Evolutionary conservation across 2,329 filamentous ascomycete genomes (phyloP), one percentile per base, ranked within the genome.

Genomic region (Aureobasidium sp.): DNA sequence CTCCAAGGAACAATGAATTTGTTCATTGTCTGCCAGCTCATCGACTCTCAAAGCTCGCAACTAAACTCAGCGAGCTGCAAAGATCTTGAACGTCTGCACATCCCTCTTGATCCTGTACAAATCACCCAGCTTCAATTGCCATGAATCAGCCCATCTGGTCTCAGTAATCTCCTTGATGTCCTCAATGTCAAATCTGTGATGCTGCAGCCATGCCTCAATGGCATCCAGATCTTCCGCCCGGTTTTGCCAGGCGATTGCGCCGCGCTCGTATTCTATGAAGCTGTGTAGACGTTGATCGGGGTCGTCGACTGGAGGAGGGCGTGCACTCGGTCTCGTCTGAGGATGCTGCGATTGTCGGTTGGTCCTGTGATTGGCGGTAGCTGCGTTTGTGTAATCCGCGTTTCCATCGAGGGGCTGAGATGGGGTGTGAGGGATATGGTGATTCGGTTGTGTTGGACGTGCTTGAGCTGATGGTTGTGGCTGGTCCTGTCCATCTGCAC

Each of bases 171-270:
- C 48, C 19, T 30, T 40, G 14, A 51, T 51, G 8, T 40, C 35
- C 7, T 51, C 48, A 17, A 51, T 34, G n/a, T 51, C 48, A 14
- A 51, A 17, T 7, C 48, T 17, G n/a, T 51, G 48, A 6, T 51
- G 16, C 10, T 51, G 48, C 12, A 51, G 4, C 48, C 48, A 51
- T 22, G 48, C 48, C 34, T 51, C 48, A 14, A 51, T 51, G 48
- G 48, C 48, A 19, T 51, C 48, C 7, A 51, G 27, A 17, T 51
- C 48, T 5, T 51, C 48, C 5, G 48, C 19, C 11, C 48, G 37
- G 21, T 30, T 51, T 41, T 51, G 48, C 35, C 37, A 51, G 12
- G 27, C 37, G 19, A 32, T 41, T 12, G 19, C 17, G 2, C 48
- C 35, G 22, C 48, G 19, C n/a, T 51, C 48, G 19, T 40, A 51